A percentile compares a stretch with the other conserved stretches of the same genome.
Conservation (phyloP, 106 monocot genomes). For the Chionographis japonica region DNA sequence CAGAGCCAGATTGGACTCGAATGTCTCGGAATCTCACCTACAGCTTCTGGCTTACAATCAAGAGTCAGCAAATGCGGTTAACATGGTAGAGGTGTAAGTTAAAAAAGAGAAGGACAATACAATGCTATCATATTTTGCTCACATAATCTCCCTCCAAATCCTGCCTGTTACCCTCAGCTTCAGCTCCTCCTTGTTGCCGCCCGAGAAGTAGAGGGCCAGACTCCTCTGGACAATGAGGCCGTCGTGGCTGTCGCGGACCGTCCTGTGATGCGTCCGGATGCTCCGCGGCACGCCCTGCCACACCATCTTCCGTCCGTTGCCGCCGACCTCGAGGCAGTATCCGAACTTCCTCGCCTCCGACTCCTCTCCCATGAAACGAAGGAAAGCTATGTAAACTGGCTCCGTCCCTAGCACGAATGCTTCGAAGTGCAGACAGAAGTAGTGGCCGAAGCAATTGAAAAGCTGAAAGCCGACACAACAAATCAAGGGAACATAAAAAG, state of each 20-base stretch:
- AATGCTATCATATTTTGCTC: background rate
- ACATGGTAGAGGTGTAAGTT: too few relatives aligned
- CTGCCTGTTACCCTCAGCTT: conserved; percentile 34
- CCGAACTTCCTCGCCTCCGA: conserved; percentile 33
- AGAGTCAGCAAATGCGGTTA: too few relatives aligned
- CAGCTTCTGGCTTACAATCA: too few relatives aligned
- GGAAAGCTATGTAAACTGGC: conserved; percentile 43
- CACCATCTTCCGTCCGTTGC: conserved; percentile 26
- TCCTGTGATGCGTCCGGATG: conserved; percentile 33
- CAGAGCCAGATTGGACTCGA: too few relatives aligned
- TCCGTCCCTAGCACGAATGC: conserved; percentile 27
- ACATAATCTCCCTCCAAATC: conserved; percentile 33
- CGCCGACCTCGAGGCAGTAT: conserved; percentile 44
- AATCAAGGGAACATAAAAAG: background rate
- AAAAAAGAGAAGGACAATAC: too few relatives aligned
- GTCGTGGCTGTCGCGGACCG: conserved; percentile 35
- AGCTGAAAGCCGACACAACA: conserved; percentile 10
- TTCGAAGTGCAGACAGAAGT: conserved; percentile 49
- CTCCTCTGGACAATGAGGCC: conserved; percentile 35
- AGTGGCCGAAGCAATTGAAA: conserved; percentile 38
- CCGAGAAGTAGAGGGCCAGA: conserved; percentile 42
- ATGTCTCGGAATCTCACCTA: too few relatives aligned
- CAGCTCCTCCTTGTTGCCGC: conserved; percentile 30
- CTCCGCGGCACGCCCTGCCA: conserved; percentile 47
- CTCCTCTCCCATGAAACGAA: conserved; percentile 47